These are phyloP conservation scores for Canavalia ensiformis DNA, from an alignment of 306 rosid genomes.

Conservation along the genomic window DNA sequence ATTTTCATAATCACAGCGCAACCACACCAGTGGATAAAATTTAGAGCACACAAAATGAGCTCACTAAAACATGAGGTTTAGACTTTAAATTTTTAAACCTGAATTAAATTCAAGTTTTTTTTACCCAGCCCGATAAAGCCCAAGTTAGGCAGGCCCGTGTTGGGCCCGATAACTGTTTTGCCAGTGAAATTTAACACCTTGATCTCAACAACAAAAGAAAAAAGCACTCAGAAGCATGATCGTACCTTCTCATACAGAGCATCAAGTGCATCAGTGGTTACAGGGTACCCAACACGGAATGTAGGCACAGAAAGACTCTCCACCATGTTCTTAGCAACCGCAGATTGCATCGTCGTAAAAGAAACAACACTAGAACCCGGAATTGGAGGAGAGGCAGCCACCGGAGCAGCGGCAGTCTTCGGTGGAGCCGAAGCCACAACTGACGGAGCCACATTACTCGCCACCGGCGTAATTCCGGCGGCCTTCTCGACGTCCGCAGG, in stretches of 20 bases:
- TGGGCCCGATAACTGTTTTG: no score
- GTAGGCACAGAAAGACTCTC: slow-evolving; percentile 87
- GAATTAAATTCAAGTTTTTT: no score
- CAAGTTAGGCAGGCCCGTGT: no score
- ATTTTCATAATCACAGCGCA: neutral
- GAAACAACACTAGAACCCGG: slow-evolving; percentile 82
- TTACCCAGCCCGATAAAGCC: no score
- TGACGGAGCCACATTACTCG: slow-evolving; percentile 51
- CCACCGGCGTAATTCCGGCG: slow-evolving; percentile 71
- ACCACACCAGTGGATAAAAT: neutral
- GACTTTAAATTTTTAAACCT: no score
- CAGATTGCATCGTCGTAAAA: slow-evolving; percentile 86
- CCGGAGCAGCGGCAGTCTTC: slow-evolving; percentile 43
- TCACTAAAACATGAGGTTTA: no score
- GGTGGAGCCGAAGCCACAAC: slow-evolving; percentile 48
- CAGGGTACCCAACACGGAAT: slow-evolving; percentile 86
- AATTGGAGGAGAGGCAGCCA: slow-evolving; percentile 52
- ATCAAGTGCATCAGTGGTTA: slow-evolving; percentile 77
- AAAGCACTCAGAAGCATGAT: neutral
- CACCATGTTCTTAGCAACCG: slow-evolving; percentile 87
- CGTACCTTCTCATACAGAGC: slow-evolving; percentile 74
- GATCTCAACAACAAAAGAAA: neutral
- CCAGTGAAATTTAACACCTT: no score
- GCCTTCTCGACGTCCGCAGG: slow-evolving; percentile 79
- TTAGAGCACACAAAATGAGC: no score